Evolutionary conservation across 2,329 filamentous ascomycete species (phyloP).

Genomic region (Cyanodermella asteris): DNA sequence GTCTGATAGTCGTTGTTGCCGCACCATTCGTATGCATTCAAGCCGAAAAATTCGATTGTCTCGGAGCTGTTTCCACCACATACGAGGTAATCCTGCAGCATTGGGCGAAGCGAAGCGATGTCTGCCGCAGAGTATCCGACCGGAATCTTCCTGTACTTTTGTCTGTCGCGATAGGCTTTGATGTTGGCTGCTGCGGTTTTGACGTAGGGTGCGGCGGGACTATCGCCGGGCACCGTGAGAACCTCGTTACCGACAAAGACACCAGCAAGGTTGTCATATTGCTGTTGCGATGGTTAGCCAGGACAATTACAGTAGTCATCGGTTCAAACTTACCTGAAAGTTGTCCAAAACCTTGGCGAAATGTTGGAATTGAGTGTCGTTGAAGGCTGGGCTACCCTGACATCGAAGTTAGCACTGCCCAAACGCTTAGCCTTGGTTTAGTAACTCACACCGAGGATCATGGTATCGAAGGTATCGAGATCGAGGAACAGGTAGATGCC

Average conservation of each 20-base stretch:
- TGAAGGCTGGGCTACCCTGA: slow-evolving; percentile 46
- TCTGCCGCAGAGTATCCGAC: slow-evolving; percentile 77
- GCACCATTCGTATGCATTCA: slow-evolving; percentile 76
- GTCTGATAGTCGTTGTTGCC: slow-evolving; percentile 31
- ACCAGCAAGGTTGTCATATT: slow-evolving; percentile 59
- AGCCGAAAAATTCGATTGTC: slow-evolving; percentile 58
- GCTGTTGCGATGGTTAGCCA: no score
- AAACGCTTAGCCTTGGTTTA: slow-evolving; percentile 4
- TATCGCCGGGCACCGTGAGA: slow-evolving; percentile 34
- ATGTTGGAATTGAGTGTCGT: slow-evolving; percentile 42
- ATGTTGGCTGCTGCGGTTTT: slow-evolving; percentile 64
- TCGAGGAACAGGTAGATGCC: slow-evolving; percentile 74
- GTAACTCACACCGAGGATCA: slow-evolving; percentile 18
- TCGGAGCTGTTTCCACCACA: slow-evolving; percentile 48
- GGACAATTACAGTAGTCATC: no score
- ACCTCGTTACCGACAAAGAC: slow-evolving; percentile 84
- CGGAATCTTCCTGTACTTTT: slow-evolving; percentile 61
- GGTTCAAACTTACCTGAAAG: no score
- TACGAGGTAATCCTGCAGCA: slow-evolving; percentile 52
- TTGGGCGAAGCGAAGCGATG: slow-evolving; percentile 46
- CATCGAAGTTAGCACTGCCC: slow-evolving; percentile 1
- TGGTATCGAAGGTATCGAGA: slow-evolving; percentile 34
- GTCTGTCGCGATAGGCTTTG: slow-evolving; percentile 56
- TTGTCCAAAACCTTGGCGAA: slow-evolving; percentile 55
- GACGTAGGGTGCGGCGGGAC: slow-evolving; percentile 50